Evolutionary conservation across 306 rosid genomes (phyloP), one percentile per base, ranked within the genome.

Genomic region (Quercus variabilis): DNA sequence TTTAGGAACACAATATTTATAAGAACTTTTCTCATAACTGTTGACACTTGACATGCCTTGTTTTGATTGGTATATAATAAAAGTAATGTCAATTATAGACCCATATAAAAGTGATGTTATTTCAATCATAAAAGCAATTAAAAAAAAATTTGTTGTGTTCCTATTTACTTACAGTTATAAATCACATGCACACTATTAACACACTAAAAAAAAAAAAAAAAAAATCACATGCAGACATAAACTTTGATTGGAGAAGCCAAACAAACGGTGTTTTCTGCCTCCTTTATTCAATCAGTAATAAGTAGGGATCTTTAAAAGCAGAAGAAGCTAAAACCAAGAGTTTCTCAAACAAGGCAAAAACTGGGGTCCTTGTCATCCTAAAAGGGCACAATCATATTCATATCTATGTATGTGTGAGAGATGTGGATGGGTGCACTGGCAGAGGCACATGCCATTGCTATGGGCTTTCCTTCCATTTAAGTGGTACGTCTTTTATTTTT

Each of bases 401-500:
- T 69, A 78, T 80, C 76, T 78, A 69, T 21, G 43, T 52, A 31
- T 68, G 76, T 78, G 23, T 8, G 76, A 75, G 76, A 77, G 82
- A 88, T 35, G 87, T 63, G 79, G 83, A 85, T 81, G 78, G 73
- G 73, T 86, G 84, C 82, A 28, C 87, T 85, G 87, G 71, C 88
- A 85, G 30, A 23, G 15, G 71, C 91, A 85, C 91, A 83, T 85
- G 91, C 79, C 79, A 18, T 73, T 72, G n/a, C 38, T 68, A 15
- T 57, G 15, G 63, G 9, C 18, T 73, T 69, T 69, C 55, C 62
- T 71, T 20, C 73, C 77, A 56, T 73, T 82, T 43, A 56, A 64
- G 76, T 57, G 76, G 55, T 13, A 23, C 21, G 46, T 74, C 25
- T 56, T 68, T 18, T 5, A 18, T 78, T 18, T n/a, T 18, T 1